phyloP scores from a whole-genome alignment of 257 asterid genomes.

The Nicotiana benthamiana region DNA sequence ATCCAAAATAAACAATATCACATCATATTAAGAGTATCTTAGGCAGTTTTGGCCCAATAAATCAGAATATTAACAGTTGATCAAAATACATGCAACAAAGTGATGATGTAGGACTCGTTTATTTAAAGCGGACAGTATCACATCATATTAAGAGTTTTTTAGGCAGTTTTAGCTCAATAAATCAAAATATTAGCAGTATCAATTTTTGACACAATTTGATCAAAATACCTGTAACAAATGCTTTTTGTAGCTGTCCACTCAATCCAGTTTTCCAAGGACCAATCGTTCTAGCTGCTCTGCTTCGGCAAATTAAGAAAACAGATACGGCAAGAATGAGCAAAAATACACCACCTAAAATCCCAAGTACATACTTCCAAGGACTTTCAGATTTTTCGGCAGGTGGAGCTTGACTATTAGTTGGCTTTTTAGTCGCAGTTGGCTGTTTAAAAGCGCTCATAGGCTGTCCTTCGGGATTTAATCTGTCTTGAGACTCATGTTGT shows the following conservation, averaged over 20 bases:
- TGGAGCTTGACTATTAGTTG: slow-evolving; percentile 12
- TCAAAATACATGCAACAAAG: too few relatives aligned
- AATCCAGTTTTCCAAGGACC: slow-evolving; percentile 89
- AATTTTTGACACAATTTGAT: neutral
- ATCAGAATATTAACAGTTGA: too few relatives aligned
- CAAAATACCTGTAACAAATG: slow-evolving; percentile 62
- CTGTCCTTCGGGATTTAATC: slow-evolving; percentile 1
- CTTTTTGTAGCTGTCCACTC: slow-evolving; percentile 95
- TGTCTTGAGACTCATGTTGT: slow-evolving; percentile 4
- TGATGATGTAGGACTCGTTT: too few relatives aligned
- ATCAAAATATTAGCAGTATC: neutral
- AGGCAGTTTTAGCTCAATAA: too few relatives aligned
- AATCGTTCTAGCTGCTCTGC: slow-evolving; percentile 51
- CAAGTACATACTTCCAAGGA: slow-evolving; percentile 37
- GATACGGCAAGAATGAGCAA: slow-evolving; percentile 28
- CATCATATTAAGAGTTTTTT: too few relatives aligned
- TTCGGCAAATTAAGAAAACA: slow-evolving; percentile 36
- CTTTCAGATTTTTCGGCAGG: slow-evolving; percentile 16
- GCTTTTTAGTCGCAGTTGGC: neutral
- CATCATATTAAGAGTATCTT: too few relatives aligned
- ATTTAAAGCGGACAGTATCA: too few relatives aligned
- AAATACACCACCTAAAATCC: slow-evolving; percentile 32
- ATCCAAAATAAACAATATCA: too few relatives aligned
- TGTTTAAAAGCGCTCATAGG: slow-evolving; percentile 5
- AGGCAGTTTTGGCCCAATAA: too few relatives aligned